Conservation (phyloP, 805 yeast genomes). For the Debaryomyces castellii region DNA sequence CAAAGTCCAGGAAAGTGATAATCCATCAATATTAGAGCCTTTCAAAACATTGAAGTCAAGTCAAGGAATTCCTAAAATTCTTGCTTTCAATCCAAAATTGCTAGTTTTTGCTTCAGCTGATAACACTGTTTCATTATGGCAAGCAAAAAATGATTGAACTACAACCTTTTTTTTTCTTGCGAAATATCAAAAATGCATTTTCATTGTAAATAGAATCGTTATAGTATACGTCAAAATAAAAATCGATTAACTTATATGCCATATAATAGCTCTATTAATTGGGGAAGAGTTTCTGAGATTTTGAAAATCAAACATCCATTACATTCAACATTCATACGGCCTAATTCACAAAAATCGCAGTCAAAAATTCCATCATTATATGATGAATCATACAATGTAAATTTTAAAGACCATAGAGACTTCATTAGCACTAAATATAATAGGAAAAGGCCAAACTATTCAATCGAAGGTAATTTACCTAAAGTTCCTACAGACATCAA, state of each 20-base stretch:
- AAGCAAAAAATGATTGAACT: background rate
- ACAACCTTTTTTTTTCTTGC: background rate
- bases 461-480: slow-evolving; percentile 20
- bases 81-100: slow-evolving; percentile 61
- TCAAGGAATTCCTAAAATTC: slow-evolving; percentile 45
- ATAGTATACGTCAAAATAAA: background rate
- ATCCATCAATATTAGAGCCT: slow-evolving; percentile 21
- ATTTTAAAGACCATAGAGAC: slow-evolving; percentile 4
- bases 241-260: background rate
- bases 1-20: slow-evolving; percentile 14
- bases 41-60: slow-evolving; percentile 19
- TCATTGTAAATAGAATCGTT: background rate
- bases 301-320: background rate
- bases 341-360: background rate
- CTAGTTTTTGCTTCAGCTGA: slow-evolving; percentile 67
- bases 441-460: slow-evolving; percentile 7
- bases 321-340: background rate
- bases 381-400: slow-evolving; percentile 1
- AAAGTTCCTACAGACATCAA: slow-evolving; percentile 29
- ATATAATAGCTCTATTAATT: background rate
- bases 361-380: background rate
- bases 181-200: background rate
- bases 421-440: slow-evolving; percentile 3
- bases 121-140: slow-evolving; percentile 40
- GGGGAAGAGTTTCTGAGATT: background rate